phyloP scores from a whole-genome alignment of 345 rosid species.

The Sisymbrium altissimum region DNA sequence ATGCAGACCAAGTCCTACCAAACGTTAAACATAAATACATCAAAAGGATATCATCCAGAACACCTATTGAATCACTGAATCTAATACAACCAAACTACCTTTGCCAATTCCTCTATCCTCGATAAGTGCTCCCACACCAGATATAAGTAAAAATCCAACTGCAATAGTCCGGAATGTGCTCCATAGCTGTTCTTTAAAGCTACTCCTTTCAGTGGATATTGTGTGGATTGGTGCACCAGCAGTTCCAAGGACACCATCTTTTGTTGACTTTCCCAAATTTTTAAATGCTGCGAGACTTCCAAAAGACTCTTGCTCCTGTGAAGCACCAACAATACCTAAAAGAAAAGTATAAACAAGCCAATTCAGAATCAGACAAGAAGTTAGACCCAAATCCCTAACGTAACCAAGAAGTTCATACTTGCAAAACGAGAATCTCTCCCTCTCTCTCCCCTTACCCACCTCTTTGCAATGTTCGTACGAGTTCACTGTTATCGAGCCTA shows the following conservation, averaged over 20 bases:
- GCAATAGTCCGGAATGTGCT: slow-evolving; percentile 75
- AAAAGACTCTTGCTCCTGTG: slow-evolving; percentile 53
- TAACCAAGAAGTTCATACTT: background rate
- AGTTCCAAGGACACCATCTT: slow-evolving; percentile 77
- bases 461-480: slow-evolving; percentile 77
- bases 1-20: slow-evolving; percentile 79
- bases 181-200: slow-evolving; percentile 92
- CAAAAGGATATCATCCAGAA: background rate
- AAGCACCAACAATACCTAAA: slow-evolving; percentile 49
- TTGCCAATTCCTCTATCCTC: slow-evolving; percentile 90
- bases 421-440: background rate
- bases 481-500: slow-evolving; percentile 78
- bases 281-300: slow-evolving; percentile 62
- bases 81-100: slow-evolving; percentile 46
- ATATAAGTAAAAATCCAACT: slow-evolving; percentile 72
- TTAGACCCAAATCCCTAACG: background rate
- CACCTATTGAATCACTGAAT: background rate
- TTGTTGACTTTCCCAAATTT: slow-evolving; percentile 66
- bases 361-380: background rate
- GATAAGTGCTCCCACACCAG: slow-evolving; percentile 88
- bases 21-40: background rate
- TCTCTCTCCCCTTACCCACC: slow-evolving; percentile 40
- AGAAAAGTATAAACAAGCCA: background rate
- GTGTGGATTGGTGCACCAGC: slow-evolving; percentile 83
- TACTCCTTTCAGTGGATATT: slow-evolving; percentile 73